Evolutionary conservation across 768 basidiomycete species (phyloP).

Genomic region (Megacollybia marginata): DNA sequence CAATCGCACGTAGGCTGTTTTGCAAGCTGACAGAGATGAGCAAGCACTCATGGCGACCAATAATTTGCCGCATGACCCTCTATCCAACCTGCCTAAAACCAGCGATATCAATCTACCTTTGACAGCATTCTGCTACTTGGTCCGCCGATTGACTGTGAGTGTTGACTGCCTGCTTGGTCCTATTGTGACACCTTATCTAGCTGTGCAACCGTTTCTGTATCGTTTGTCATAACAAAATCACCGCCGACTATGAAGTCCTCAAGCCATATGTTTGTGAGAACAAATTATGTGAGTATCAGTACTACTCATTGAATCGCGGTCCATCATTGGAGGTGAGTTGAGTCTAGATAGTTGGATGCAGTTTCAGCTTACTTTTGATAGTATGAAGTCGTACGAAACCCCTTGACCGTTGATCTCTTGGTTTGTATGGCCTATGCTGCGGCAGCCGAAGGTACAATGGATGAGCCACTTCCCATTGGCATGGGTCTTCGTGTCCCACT

Average conservation of each 20-base stretch:
- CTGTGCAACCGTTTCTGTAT: conserved; percentile 64
- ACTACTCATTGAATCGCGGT: conserved; percentile 56
- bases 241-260: conserved; percentile 46
- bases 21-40: conserved; percentile 39
- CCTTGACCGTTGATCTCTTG: conserved; percentile 59
- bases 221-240: conserved; percentile 62
- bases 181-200: conserved; percentile 20
- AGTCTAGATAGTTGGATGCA: no score
- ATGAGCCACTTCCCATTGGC: conserved; percentile 54
- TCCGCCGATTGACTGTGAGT: conserved; percentile 54
- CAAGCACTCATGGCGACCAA: conserved; percentile 28
- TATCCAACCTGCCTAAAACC: conserved; percentile 23
- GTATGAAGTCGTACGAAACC: conserved; percentile 67
- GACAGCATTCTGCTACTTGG: conserved; percentile 56
- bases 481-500: conserved; percentile 48
- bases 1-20: conserved; percentile 20
- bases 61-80: conserved; percentile 49
- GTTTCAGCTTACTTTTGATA: conserved; percentile 14
- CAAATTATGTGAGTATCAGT: conserved; percentile 63
- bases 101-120: conserved; percentile 50
- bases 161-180: neutral
- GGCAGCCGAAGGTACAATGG: conserved; percentile 43
- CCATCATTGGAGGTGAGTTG: conserved; percentile 55
- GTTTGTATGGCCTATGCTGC: conserved; percentile 55
- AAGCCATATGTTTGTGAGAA: conserved; percentile 70